Evolutionary conservation across 2,329 filamentous ascomycete genomes (phyloP).

Genomic region (Colletotrichum sp.): DNA sequence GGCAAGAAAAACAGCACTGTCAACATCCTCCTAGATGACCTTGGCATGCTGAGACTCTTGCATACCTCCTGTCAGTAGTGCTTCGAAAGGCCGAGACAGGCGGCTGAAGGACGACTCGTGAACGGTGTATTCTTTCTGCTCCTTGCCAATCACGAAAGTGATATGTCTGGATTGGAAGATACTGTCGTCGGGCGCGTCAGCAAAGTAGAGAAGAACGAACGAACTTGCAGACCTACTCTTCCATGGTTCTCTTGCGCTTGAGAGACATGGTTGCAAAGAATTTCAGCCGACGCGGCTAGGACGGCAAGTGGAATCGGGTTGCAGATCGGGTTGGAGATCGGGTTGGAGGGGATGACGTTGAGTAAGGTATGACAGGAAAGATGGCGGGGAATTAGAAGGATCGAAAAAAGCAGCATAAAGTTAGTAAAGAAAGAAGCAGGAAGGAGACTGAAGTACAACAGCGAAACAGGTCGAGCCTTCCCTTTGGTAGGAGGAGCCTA

Average conservation of each 20-base stretch:
- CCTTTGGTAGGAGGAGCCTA: background rate
- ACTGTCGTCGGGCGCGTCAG: background rate
- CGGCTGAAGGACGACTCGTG: background rate
- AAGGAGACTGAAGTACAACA: background rate
- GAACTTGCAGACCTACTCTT: background rate
- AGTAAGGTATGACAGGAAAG: background rate
- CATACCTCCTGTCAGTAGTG: background rate
- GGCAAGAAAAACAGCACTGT: background rate
- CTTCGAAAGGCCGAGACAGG: background rate
- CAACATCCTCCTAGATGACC: background rate
- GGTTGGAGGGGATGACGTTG: background rate
- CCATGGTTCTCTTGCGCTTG: background rate
- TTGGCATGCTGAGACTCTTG: background rate
- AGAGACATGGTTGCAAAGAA: background rate
- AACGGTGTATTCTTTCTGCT: background rate
- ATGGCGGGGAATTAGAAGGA: background rate
- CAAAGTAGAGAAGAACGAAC: accelerated
- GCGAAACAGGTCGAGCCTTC: background rate
- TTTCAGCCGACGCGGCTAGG: background rate
- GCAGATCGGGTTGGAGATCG: background rate
- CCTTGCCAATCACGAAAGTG: background rate
- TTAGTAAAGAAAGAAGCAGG: background rate
- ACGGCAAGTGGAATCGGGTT: background rate
- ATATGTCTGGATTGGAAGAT: background rate
- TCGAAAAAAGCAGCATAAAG: too few relatives aligned